phyloP scores from a whole-genome alignment of 2,329 filamentous ascomycete genomes.

The Epichloe gansuensis region DNA sequence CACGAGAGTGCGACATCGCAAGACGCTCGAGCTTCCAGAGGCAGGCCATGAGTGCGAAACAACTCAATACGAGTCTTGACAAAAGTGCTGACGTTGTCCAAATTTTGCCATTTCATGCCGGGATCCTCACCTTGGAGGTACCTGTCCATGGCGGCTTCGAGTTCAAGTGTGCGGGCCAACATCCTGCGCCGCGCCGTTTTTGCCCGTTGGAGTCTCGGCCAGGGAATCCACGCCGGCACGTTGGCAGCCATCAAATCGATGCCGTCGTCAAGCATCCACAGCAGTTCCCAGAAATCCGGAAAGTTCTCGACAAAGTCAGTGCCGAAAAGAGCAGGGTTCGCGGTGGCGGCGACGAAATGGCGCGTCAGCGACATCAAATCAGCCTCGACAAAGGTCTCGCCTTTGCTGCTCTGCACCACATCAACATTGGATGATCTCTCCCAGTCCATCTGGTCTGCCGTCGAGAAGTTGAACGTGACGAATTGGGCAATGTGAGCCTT shows the following conservation, averaged over 20 bases:
- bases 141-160: slow-evolving; percentile 23
- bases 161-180: slow-evolving; percentile 19
- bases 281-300: slow-evolving; percentile 22
- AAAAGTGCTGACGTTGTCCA: slow-evolving; percentile 23
- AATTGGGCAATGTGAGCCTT: slow-evolving; percentile 21
- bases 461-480: slow-evolving; percentile 25
- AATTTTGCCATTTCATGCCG: slow-evolving; percentile 22
- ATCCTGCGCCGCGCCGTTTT: slow-evolving; percentile 17
- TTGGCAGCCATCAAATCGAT: slow-evolving; percentile 20
- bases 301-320: slow-evolving; percentile 29
- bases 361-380: slow-evolving; percentile 22
- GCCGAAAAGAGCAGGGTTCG: slow-evolving; percentile 24
- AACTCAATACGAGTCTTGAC: slow-evolving; percentile 18
- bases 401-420: slow-evolving; percentile 15
- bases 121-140: slow-evolving; percentile 19
- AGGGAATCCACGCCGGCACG: slow-evolving; percentile 21
- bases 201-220: slow-evolving; percentile 19
- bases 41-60: slow-evolving; percentile 17
- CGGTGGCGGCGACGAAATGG: slow-evolving; percentile 23
- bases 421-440: slow-evolving; percentile 21
- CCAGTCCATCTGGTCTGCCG: slow-evolving; percentile 26
- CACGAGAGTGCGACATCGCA: slow-evolving; percentile 24
- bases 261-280: slow-evolving; percentile 25
- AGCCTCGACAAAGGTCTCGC: slow-evolving; percentile 18
- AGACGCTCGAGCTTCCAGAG: slow-evolving; percentile 19